Evolutionary conservation across 73 alveolate species (phyloP).

Genomic region (Diophrys sp.): DNA sequence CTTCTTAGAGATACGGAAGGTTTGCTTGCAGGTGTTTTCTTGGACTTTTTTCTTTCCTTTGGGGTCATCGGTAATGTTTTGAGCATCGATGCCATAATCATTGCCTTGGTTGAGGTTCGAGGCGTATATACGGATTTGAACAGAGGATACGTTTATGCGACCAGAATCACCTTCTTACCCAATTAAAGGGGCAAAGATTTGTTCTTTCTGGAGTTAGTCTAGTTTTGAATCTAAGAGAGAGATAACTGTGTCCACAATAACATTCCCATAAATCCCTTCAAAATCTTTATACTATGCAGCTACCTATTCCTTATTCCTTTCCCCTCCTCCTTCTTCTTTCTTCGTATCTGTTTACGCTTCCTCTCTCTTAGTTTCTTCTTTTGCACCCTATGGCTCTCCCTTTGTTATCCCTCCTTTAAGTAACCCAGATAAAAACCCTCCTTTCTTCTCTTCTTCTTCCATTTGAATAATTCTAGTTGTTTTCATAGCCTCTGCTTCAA

Average conservation of each 20-base stretch:
- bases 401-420: not conserved
- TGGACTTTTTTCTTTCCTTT: not conserved
- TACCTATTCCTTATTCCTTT: too few relatives aligned
- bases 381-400: not conserved
- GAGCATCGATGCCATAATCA: not conserved
- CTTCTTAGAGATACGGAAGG: slow-evolving; percentile 8
- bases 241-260: not conserved
- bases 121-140: not conserved
- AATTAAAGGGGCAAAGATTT: not conserved
- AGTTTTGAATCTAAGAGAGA: not conserved
- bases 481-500: not conserved
- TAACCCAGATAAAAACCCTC: not conserved
- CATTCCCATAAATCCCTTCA: not conserved
- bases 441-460: not conserved
- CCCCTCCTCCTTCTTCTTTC: not conserved
- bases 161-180: not conserved
- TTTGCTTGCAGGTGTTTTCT: not conserved
- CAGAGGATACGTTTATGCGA: not conserved
- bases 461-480: not conserved
- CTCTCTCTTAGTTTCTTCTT: not conserved
- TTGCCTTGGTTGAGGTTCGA: not conserved
- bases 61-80: not conserved
- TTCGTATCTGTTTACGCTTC: not conserved
- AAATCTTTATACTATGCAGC: too few relatives aligned
- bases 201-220: not conserved